Conservation (phyloP, 2,329 filamentous ascomycete species). For the Thelonectria olida region DNA sequence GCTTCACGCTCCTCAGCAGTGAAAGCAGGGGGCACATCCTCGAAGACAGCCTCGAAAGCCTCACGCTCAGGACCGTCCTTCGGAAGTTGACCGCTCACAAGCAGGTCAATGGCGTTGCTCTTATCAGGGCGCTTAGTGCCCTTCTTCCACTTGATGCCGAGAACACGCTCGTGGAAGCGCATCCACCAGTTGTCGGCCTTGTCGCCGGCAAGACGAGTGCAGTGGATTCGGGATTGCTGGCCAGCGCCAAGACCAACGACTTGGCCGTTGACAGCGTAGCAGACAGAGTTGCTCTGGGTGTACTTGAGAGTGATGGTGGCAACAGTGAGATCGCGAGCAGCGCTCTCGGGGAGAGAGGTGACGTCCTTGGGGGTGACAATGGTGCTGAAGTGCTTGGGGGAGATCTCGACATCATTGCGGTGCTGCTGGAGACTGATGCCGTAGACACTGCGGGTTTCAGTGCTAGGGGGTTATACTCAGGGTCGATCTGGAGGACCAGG, state of each 20-base stretch:
- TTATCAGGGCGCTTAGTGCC: slow-evolving; percentile 96
- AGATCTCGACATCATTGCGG: slow-evolving; percentile 91
- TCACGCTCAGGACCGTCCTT: slow-evolving; percentile 84
- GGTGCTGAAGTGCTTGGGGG: slow-evolving; percentile 83
- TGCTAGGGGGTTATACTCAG: slow-evolving; percentile 83
- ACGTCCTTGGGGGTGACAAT: slow-evolving; percentile 88
- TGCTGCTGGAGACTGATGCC: slow-evolving; percentile 89
- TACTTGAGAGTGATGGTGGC: slow-evolving; percentile 98
- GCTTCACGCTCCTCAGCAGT: slow-evolving; percentile 83
- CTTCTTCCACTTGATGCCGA: slow-evolving; percentile 95
- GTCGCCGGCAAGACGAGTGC: slow-evolving; percentile 94
- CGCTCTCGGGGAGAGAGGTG: slow-evolving; percentile 76
- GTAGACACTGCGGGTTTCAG: slow-evolving; percentile 88
- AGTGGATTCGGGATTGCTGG: slow-evolving; percentile 98
- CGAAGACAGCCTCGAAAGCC: slow-evolving; percentile 89
- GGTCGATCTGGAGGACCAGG: slow-evolving; percentile 93
- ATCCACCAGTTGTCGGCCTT: slow-evolving; percentile 99
- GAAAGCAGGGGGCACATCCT: slow-evolving; percentile 86
- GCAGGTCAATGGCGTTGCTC: slow-evolving; percentile 96
- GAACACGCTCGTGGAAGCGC: slow-evolving; percentile 91
- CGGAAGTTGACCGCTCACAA: slow-evolving; percentile 90
- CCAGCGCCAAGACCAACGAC: slow-evolving; percentile 93
- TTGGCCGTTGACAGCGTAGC: slow-evolving; percentile 94
- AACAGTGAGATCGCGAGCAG: slow-evolving; percentile 88
- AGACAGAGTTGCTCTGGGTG: slow-evolving; percentile 98